Evolutionary conservation across 148 eudicot genomes (phyloP).

Genomic region (Fallopia convolvulus): DNA sequence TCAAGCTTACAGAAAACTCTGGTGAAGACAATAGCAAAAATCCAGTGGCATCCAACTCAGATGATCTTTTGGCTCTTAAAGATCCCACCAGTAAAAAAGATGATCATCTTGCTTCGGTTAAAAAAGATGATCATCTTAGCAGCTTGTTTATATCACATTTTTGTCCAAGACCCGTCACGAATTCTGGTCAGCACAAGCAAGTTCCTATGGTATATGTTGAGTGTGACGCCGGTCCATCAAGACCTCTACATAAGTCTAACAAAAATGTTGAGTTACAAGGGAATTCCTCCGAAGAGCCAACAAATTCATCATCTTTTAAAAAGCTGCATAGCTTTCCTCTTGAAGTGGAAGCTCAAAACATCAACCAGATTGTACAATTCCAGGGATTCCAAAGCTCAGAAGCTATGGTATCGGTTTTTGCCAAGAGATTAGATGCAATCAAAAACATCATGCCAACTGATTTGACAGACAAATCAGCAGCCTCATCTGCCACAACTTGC

Average conservation of each 20-base stretch:
- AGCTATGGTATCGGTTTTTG: conserved; percentile 39
- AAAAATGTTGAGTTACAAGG: conserved; percentile 14
- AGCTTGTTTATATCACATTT: conserved; percentile 50
- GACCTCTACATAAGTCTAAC: background rate
- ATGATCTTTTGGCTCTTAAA: conserved; percentile 12
- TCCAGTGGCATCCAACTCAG: background rate
- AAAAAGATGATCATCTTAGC: conserved; percentile 14
- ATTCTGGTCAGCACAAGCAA: conserved; percentile 4
- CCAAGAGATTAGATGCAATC: conserved; percentile 43
- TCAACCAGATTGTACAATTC: conserved; percentile 15
- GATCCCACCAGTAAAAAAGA: conserved; percentile 11
- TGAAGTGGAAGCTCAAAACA: conserved; percentile 9
- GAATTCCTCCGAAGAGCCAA: background rate
- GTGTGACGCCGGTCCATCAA: conserved; percentile 9
- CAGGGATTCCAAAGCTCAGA: conserved; percentile 23
- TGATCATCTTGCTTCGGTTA: background rate
- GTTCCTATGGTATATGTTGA: conserved; percentile 3
- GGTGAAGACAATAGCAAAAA: background rate
- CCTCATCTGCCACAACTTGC: conserved; percentile 17
- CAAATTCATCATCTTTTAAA: background rate
- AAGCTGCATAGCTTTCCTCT: background rate
- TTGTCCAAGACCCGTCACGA: conserved; percentile 17
- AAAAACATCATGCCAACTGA: conserved; percentile 25
- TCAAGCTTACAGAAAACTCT: conserved; percentile 11
- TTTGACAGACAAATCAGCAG: conserved; percentile 9